Conservation (phyloP, 177 flowering plant genomes). For the Vitis hybrid region DNA sequence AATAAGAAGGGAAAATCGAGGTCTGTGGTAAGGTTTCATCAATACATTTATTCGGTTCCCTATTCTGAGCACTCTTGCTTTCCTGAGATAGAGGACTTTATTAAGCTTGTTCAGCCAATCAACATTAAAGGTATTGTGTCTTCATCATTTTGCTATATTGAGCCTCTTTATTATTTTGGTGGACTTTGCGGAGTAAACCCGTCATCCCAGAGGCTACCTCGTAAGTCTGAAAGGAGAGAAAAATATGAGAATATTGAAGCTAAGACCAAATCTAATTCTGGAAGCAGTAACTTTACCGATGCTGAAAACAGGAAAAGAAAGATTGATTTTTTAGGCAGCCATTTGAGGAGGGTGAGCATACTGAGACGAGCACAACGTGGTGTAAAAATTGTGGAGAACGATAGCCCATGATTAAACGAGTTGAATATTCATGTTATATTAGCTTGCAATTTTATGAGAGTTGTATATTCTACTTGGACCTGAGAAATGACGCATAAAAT, state of each 20-base stretch:
- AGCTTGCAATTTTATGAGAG: background rate
- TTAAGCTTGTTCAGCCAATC: too few relatives aligned
- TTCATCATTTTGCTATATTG: too few relatives aligned
- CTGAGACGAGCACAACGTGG: constrained; percentile 55
- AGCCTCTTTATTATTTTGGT: too few relatives aligned
- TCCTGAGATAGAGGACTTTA: too few relatives aligned
- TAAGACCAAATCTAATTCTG: constrained; percentile 13
- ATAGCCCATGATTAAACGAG: constrained; percentile 8
- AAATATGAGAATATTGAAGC: constrained; percentile 1
- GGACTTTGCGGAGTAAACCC: too few relatives aligned
- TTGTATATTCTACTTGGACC: background rate
- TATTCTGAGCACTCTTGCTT: too few relatives aligned
- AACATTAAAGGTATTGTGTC: too few relatives aligned
- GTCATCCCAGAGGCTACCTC: too few relatives aligned
- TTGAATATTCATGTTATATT: background rate
- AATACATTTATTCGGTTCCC: too few relatives aligned
- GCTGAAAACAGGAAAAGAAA: constrained; percentile 19
- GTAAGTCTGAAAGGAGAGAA: too few relatives aligned
- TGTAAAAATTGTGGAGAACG: constrained; percentile 41
- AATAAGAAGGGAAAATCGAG: too few relatives aligned
- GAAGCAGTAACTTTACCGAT: constrained; percentile 2
- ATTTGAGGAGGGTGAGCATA: constrained; percentile 38
- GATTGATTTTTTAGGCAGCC: constrained; percentile 19
- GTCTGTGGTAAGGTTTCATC: too few relatives aligned
- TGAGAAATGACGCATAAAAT: background rate